A percentile compares a stretch with the other conserved stretches of the same genome.
phyloP scores from a whole-genome alignment of 208 protist genomes.

The Leishmania guyanensis region DNA sequence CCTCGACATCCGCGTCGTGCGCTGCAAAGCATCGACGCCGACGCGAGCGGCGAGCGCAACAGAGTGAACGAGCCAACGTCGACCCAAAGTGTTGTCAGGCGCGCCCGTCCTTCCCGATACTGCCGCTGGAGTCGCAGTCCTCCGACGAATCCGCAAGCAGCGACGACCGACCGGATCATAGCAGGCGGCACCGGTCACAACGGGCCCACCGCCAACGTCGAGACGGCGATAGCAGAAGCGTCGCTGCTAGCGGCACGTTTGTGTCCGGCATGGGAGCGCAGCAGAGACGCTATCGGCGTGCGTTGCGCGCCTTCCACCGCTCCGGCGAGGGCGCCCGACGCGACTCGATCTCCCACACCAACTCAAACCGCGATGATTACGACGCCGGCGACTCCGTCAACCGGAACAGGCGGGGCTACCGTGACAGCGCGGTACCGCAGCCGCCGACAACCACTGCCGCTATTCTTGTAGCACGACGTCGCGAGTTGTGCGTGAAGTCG shows the following conservation, averaged over 20 bases:
- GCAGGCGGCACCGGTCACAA: neutral
- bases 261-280: neutral
- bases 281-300: neutral
- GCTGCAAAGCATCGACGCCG: neutral
- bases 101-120: neutral
- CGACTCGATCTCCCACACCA: neutral
- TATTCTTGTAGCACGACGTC: conserved; percentile 17
- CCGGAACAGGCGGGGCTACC: neutral
- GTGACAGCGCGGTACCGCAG: neutral
- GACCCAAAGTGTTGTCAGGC: neutral
- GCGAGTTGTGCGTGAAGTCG: conserved; percentile 14
- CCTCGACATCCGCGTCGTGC: conserved; percentile 3
- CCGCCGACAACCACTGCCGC: neutral
- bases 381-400: neutral
- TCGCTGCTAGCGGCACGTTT: neutral
- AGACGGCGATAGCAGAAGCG: neutral
- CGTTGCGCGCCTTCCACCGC: neutral
- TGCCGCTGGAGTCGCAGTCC: neutral
- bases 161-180: neutral
- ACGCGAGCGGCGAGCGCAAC: conserved; percentile 6
- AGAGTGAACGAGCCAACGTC: neutral
- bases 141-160: neutral
- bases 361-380: neutral
- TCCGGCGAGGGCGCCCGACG: neutral
- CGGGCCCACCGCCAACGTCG: neutral